A percentile compares a stretch with the other conserved stretches of the same genome.
phyloP scores from a whole-genome alignment of 1,139 yeast species.

The Debaryomyces psychrophilus region DNA sequence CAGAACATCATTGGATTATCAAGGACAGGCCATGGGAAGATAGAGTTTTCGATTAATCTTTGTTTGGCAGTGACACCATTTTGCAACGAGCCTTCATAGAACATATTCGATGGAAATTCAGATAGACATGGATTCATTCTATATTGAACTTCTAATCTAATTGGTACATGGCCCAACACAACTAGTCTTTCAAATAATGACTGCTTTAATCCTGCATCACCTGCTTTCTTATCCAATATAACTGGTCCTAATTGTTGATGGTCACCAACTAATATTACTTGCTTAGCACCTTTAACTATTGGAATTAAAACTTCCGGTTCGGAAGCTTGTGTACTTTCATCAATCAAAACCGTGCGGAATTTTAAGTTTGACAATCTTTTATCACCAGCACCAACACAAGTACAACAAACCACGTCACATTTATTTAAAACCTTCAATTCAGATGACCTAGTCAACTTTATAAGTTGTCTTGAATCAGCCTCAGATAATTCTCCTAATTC shows the following conservation, averaged over 20 bases:
- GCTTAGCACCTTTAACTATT: constrained; percentile 85
- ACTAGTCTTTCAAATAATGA: constrained; percentile 86
- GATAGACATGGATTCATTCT: constrained; percentile 92
- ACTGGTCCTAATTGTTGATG: constrained; percentile 96
- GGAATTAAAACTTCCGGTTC: constrained; percentile 94
- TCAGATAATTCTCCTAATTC: constrained; percentile 73
- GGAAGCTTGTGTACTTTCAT: constrained; percentile 92
- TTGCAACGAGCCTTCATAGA: constrained; percentile 89
- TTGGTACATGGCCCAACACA: constrained; percentile 82
- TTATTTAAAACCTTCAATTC: constrained; percentile 55
- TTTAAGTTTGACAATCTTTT: constrained; percentile 52
- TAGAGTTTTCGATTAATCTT: constrained; percentile 55
- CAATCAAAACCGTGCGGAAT: constrained; percentile 81
- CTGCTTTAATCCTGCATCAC: constrained; percentile 82
- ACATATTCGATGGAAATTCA: constrained; percentile 89
- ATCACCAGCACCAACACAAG: constrained; percentile 94
- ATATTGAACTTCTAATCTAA: constrained; percentile 87
- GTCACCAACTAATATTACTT: constrained; percentile 89
- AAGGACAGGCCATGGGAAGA: constrained; percentile 88
- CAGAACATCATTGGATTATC: constrained; percentile 93
- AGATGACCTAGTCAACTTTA: constrained; percentile 43
- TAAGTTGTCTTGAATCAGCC: constrained; percentile 51
- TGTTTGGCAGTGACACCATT: constrained; percentile 85
- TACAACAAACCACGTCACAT: constrained; percentile 86
- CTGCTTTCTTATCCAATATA: constrained; percentile 76